Evolutionary conservation across 2,329 filamentous ascomycete genomes (phyloP).

Genomic region (Rhynchosporium secalis): DNA sequence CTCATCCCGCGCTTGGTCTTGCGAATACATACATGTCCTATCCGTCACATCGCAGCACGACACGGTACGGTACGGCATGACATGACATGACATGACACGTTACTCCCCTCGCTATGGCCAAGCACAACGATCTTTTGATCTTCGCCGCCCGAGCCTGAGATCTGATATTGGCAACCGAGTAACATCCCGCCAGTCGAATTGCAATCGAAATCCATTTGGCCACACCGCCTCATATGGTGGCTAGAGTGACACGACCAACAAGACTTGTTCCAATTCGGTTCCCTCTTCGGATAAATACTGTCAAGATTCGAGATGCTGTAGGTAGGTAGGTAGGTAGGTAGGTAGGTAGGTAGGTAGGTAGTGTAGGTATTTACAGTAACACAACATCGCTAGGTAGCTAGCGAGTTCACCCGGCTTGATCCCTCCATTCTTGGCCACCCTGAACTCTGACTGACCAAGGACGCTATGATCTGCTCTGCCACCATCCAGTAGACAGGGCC

Average conservation of each 20-base stretch:
- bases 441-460: neutral
- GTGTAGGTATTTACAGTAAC: constrained; percentile 3
- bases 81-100: too few species aligned
- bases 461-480: constrained; percentile 9
- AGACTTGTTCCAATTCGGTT: neutral
- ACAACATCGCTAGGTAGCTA: neutral
- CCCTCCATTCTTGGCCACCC: neutral
- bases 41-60: neutral
- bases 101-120: neutral
- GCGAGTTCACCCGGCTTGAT: neutral
- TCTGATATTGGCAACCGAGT: neutral
- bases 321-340: too few species aligned
- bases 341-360: too few species aligned
- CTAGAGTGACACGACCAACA: neutral
- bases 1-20: too few species aligned
- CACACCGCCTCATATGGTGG: neutral
- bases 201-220: neutral
- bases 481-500: neutral
- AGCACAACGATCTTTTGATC: constrained; percentile 6
- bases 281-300: constrained; percentile 6
- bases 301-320: neutral
- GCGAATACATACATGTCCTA: constrained; percentile 6
- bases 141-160: constrained; percentile 3
- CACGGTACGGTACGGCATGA: too few species aligned
- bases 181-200: too few species aligned